Conservation (phyloP, 2,329 filamentous ascomycete genomes). For the Dryadomyces quercus-mongolicae region DNA sequence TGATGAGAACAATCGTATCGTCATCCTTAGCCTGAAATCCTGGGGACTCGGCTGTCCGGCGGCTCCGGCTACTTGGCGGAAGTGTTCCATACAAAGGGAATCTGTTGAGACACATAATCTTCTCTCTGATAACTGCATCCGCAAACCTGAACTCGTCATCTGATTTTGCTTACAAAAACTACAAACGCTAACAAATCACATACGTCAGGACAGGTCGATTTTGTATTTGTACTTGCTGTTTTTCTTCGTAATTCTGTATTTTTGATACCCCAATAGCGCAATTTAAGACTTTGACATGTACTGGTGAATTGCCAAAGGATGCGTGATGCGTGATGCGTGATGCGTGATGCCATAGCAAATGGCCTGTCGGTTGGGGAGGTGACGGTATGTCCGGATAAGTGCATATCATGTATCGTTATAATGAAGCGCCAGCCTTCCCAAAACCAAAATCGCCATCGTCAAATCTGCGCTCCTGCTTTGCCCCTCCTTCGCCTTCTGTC, state of each 20-base stretch:
- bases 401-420: conserved; percentile 2
- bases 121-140: conserved; percentile 30
- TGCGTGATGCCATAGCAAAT: not conserved
- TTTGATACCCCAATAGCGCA: not conserved
- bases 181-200: not conserved
- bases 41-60: conserved; percentile 12
- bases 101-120: conserved; percentile 32
- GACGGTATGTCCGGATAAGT: not conserved
- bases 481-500: not conserved
- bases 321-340: too few relatives aligned
- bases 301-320: too few relatives aligned
- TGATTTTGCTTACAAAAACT: not conserved
- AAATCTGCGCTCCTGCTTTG: not conserved
- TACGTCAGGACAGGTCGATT: not conserved
- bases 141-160: not conserved
- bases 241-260: not conserved
- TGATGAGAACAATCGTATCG: conserved; percentile 83
- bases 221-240: not conserved
- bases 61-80: conserved; percentile 4
- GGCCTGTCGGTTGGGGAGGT: not conserved
- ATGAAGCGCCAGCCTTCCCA: conserved; percentile 1
- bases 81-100: conserved; percentile 14
- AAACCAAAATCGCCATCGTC: not conserved
- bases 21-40: conserved; percentile 89
- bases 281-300: too few relatives aligned